These are phyloP conservation scores for Aspergillus aculeatinus DNA, from an alignment of 2,329 filamentous ascomycete species.

Conservation along the genomic window DNA sequence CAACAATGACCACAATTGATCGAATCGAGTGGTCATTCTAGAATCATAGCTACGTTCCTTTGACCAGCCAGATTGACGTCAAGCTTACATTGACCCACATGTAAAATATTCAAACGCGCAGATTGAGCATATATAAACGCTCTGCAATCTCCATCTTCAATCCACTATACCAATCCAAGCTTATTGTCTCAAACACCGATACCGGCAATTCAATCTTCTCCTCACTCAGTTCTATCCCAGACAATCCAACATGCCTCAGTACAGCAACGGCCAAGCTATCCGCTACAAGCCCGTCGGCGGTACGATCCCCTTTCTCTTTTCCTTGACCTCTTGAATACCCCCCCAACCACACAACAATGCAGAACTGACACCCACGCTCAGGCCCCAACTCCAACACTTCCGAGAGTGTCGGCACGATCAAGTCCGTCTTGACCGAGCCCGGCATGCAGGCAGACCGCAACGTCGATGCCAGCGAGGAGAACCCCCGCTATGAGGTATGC, in stretches of 20 bases:
- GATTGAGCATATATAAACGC: not conserved
- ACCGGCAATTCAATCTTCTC: not conserved
- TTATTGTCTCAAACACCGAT: no score
- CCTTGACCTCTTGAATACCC: not conserved
- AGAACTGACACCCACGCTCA: constrained; percentile 4
- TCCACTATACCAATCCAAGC: no score
- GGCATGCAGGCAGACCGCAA: constrained; percentile 31
- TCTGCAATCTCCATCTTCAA: no score
- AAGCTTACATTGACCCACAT: not conserved
- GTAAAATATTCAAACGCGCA: not conserved
- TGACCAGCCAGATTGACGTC: not conserved
- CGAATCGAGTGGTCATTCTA: not conserved
- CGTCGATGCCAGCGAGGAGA: constrained; percentile 32
- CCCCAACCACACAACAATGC: no score
- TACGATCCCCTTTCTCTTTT: constrained; percentile 14
- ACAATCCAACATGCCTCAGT: constrained; percentile 5
- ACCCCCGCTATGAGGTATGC: constrained; percentile 39
- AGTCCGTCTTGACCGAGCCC: constrained; percentile 33
- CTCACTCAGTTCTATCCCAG: not conserved
- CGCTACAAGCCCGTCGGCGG: constrained; percentile 40
- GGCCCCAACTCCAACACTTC: constrained; percentile 35
- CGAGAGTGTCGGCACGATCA: constrained; percentile 34
- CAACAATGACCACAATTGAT: not conserved
- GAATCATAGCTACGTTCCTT: not conserved
- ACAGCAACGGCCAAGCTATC: constrained; percentile 27